Evolutionary conservation across 2,329 filamentous ascomycete genomes (phyloP).

Genomic region (Xylariomycetidae sp.): DNA sequence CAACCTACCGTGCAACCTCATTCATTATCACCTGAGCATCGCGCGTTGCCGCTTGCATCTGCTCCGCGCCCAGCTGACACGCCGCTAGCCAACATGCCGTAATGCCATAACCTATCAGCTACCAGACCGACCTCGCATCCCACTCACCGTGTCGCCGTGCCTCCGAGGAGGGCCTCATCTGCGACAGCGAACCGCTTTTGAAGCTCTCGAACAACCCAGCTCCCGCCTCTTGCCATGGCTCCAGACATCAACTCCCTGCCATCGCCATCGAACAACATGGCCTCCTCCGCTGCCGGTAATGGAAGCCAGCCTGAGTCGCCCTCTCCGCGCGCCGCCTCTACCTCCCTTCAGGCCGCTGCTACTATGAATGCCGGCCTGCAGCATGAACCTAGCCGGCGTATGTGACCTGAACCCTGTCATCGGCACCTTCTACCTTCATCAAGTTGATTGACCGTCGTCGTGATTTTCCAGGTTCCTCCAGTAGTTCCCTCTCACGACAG

Average conservation of each 20-base stretch:
- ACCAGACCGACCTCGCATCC: no score
- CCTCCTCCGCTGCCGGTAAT: constrained; percentile 19
- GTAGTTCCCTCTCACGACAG: constrained; percentile 42
- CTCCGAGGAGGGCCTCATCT: no score
- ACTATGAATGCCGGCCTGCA: constrained; percentile 73
- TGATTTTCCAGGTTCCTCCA: constrained; percentile 40
- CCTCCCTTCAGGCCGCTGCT: constrained; percentile 69
- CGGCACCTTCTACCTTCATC: neutral
- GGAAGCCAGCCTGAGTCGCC: constrained; percentile 41
- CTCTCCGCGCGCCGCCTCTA: constrained; percentile 59
- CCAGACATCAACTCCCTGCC: constrained; percentile 57
- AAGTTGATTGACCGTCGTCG: constrained; percentile 5
- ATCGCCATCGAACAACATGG: constrained; percentile 31
- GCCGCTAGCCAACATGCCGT: no score
- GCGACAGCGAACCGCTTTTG: no score
- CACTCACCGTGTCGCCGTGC: no score
- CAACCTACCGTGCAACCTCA: no score
- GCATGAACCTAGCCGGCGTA: constrained; percentile 55
- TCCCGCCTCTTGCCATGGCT: constrained; percentile 31
- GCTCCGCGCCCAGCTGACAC: no score
- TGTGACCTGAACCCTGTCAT: constrained; percentile 15
- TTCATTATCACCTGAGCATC: no score
- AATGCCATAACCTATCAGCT: no score
- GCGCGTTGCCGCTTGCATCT: no score
- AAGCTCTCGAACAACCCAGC: no score